phyloP scores from a whole-genome alignment of 1,284 basidiomycete species.

The Microbotryum silenes-acaulis region DNA sequence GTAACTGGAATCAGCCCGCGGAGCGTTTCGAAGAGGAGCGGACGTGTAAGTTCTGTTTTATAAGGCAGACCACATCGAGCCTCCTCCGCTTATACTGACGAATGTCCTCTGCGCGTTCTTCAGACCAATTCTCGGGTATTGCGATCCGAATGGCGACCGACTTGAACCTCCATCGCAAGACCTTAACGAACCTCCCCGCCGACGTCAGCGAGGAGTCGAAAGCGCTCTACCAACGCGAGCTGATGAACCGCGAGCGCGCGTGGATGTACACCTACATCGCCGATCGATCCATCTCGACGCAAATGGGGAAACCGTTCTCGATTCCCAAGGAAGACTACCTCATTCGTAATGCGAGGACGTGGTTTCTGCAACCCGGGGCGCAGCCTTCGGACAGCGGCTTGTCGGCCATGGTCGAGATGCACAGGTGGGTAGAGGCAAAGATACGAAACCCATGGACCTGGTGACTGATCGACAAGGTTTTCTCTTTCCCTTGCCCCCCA shows the following conservation, averaged over 20 bases:
- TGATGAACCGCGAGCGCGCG: slow-evolving; percentile 43
- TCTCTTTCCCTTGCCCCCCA: background rate
- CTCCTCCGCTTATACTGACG: background rate
- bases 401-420: slow-evolving; percentile 40
- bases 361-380: slow-evolving; percentile 37
- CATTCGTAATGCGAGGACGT: slow-evolving; percentile 40
- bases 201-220: slow-evolving; percentile 38
- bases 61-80: background rate
- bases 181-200: slow-evolving; percentile 41
- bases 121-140: slow-evolving; percentile 40
- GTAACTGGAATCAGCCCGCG: slow-evolving; percentile 46
- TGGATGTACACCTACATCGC: slow-evolving; percentile 43
- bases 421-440: slow-evolving; percentile 2
- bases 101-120: slow-evolving; percentile 9
- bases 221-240: slow-evolving; percentile 40
- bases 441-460: background rate
- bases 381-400: slow-evolving; percentile 39
- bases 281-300: slow-evolving; percentile 39
- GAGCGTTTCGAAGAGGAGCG: slow-evolving; percentile 82
- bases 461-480: background rate
- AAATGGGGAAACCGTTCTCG: slow-evolving; percentile 44
- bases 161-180: slow-evolving; percentile 77
- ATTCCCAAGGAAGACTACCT: slow-evolving; percentile 42
- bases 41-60: slow-evolving; percentile 71
- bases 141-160: slow-evolving; percentile 80